Evolutionary conservation across 2,329 filamentous ascomycete genomes (phyloP), one percentile per base, ranked within the genome.

Genomic region (Cercospora citrullina): DNA sequence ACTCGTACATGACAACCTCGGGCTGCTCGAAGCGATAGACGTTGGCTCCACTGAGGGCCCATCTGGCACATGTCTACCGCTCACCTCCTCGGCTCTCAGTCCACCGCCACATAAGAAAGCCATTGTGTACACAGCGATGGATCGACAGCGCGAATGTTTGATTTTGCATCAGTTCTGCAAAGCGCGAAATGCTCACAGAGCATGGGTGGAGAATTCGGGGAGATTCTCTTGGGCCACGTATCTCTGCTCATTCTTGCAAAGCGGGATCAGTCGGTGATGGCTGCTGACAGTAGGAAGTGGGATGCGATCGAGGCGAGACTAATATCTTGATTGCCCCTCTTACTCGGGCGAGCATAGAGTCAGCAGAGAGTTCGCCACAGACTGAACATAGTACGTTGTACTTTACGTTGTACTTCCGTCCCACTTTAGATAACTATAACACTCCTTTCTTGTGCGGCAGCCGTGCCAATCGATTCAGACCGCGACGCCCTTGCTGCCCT

Each of bases 401-500:
- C 42, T 48, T 48, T 48, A 6, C 42, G 9, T 48, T 48, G 8
- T 21, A 12, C 42, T 48, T 48, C n/a, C 42, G 10, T 21, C 18
- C 4, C 8, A 4, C 4, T 3, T 6, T 18, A 48, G 12, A 48
- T 21, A 5, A 12, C n/a, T 21, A 48, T 5, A 21, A 26, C 5
- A 39, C 33, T 39, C 33, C 14, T 39, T 51, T 23, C 21, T 51
- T 21, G 10, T 51, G 45, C 18, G 10, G 45, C 45, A 51, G 21
- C 18, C 18, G 21, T 23, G 18, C 9, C 10, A 14, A 51, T 23
- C 21, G 21, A 23, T 14, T 53, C 48, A 53, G n/a, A 53, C 48
- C 48, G 23, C 53, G 51, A 60, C 51, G 1, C 63, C 65, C 28
- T 69, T 58, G 21, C 31, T 71, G 9, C 64, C 66, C 53, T 64